These are phyloP conservation scores for Ogataea zsoltii DNA, from an alignment of 805 yeast genomes.

Conservation along the genomic window DNA sequence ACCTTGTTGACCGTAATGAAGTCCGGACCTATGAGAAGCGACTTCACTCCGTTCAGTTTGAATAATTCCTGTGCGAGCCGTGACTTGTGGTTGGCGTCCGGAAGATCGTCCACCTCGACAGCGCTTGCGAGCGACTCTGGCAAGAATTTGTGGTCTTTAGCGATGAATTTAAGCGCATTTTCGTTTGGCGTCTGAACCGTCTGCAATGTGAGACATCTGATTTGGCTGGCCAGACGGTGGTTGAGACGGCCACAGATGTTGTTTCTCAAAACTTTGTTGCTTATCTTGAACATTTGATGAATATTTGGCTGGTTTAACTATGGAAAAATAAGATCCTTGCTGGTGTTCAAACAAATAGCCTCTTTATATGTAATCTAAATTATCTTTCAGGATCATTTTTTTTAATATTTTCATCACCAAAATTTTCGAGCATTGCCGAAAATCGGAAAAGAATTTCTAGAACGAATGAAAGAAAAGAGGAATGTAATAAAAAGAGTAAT, in stretches of 20 bases:
- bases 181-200: constrained; percentile 71
- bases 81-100: constrained; percentile 58
- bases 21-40: constrained; percentile 72
- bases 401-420: neutral
- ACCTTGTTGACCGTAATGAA: constrained; percentile 70
- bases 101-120: constrained; percentile 51
- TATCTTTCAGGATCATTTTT: too few species aligned
- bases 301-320: neutral
- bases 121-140: constrained; percentile 46
- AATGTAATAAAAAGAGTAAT: neutral
- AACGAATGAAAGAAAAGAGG: constrained; percentile 1
- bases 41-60: constrained; percentile 62
- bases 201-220: constrained; percentile 30
- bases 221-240: neutral
- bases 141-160: constrained; percentile 45
- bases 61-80: constrained; percentile 65
- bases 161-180: constrained; percentile 68
- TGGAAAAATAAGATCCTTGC: too few species aligned
- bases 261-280: neutral
- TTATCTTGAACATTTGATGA: neutral
- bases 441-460: constrained; percentile 1
- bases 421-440: constrained; percentile 6
- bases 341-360: too few species aligned
- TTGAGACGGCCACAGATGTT: neutral
- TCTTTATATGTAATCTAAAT: too few species aligned